Base-by-base conservation (phyloP, 768 basidiomycete genomes). In the Amyloporia xantha region DNA sequence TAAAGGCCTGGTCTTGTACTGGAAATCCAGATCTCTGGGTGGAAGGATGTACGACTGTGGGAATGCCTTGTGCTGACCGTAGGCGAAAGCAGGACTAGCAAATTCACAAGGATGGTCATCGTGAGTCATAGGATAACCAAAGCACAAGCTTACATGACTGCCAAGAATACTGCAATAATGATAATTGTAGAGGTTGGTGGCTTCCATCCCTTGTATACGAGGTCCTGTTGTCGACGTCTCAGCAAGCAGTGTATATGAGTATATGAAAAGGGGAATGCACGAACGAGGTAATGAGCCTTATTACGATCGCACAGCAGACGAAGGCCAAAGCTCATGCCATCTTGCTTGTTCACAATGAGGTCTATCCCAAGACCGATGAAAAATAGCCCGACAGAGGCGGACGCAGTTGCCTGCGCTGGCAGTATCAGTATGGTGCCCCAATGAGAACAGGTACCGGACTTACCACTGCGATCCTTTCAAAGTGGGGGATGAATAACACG, bases 271-370 rank as follows among this genome's bases (percentile, higher is more conserved):
- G 6, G 13, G 13, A 17, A 45, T 11, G 38, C 17, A 44, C 77
- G 49, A 52, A 84, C 81, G 50, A 71, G 66, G 44, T 68, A 61
- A 64, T 86, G 84, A 23, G 75, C 71, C 9, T 68, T 57, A 54
- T 86, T 86, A 38, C 77, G 69, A 58, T 86, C 84, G 51, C 84
- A 73, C 12, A 86, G 69, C 55, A 72, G 77, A 19, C 84, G 73
- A 25, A 86, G 68, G 2, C 83, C 84, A 19, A 74, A 66, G 55
- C 82, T 81, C 71, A 84, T 73, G 4, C 84, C 84, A 4, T 66
- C 63, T 57, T 86, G 82, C 54, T 72, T 67, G 51, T 82, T 71
- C 43, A 82, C 46, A 41, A 73, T 60, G 3, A 85, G 68, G 62
- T 86, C 84, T 10, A 77, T 57, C 19, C 74, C 82, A 7, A 86